phyloP scores from a whole-genome alignment of 352 stramenopile species.

The Sclerospora graminicola region DNA sequence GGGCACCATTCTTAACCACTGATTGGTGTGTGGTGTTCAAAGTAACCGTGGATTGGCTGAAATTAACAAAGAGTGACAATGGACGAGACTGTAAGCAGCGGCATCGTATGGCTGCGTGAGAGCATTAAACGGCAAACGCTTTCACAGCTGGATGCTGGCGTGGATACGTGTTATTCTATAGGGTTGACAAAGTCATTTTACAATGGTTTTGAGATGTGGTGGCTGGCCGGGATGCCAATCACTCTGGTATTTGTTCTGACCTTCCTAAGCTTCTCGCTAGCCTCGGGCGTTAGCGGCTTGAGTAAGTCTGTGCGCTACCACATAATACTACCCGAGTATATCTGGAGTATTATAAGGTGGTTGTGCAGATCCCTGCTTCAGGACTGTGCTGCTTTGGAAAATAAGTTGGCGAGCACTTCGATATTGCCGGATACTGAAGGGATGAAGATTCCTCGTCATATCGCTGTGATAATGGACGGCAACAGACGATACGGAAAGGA shows the following conservation, averaged over 20 bases:
- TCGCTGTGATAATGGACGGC: constrained; percentile 96
- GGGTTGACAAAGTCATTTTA: constrained; percentile 45
- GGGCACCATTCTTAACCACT: neutral
- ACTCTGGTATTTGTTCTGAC: constrained; percentile 60
- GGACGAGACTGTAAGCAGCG: constrained; percentile 66
- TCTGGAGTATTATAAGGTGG: constrained; percentile 9
- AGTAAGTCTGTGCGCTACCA: constrained; percentile 30
- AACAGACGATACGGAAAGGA: constrained; percentile 91
- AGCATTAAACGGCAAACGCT: constrained; percentile 47
- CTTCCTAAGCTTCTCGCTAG: constrained; percentile 63
- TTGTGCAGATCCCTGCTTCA: constrained; percentile 5
- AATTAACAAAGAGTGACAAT: constrained; percentile 18
- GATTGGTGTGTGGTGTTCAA: neutral
- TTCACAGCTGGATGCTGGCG: constrained; percentile 24
- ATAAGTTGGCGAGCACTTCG: constrained; percentile 2
- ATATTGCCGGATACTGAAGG: constrained; percentile 5
- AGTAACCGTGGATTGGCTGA: constrained; percentile 17
- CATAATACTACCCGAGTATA: constrained; percentile 4
- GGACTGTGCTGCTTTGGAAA: constrained; percentile 4
- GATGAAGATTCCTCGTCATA: constrained; percentile 64
- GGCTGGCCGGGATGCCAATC: constrained; percentile 72
- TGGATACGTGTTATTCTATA: constrained; percentile 10
- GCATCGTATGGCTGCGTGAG: constrained; percentile 39
- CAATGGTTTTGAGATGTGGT: constrained; percentile 84
- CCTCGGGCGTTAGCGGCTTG: constrained; percentile 38